Evolutionary conservation across 805 yeast species (phyloP).

Genomic region (Sugiyamaella mastotermitis): DNA sequence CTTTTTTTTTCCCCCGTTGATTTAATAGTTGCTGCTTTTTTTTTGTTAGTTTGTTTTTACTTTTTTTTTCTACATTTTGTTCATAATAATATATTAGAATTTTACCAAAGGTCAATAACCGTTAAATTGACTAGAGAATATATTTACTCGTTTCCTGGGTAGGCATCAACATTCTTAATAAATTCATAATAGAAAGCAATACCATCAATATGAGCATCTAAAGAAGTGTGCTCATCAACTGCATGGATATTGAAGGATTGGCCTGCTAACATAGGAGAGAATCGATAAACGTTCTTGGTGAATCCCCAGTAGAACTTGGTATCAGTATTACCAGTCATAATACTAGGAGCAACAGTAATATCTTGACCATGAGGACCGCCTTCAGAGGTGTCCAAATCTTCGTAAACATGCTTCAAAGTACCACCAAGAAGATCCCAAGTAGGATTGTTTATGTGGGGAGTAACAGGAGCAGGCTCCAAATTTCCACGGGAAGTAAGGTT

Average conservation of each 20-base stretch:
- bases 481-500: conserved; percentile 27
- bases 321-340: conserved; percentile 69
- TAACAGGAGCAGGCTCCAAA: conserved; percentile 48
- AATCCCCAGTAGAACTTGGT: conserved; percentile 60
- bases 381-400: conserved; percentile 35
- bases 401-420: conserved; percentile 54
- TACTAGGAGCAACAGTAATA: conserved; percentile 48
- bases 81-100: no score
- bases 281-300: conserved; percentile 56
- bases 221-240: conserved; percentile 52
- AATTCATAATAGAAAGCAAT: conserved; percentile 30
- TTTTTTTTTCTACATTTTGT: no score
- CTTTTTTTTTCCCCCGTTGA: neutral
- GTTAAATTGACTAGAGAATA: no score
- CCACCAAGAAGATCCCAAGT: conserved; percentile 59
- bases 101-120: no score
- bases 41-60: neutral
- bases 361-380: conserved; percentile 30
- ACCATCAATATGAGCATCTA: conserved; percentile 48
- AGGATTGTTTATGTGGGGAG: conserved; percentile 36
- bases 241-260: conserved; percentile 41
- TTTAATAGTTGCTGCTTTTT: neutral
- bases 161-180: conserved; percentile 13
- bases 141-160: no score
- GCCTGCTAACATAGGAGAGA: conserved; percentile 26